Percentiles rank a stretch among this genome's conserved stretches.
These are phyloP conservation scores for Sordariomycetes sp. DNA, from an alignment of 2,329 filamentous ascomycete genomes.

Conservation along the genomic window DNA sequence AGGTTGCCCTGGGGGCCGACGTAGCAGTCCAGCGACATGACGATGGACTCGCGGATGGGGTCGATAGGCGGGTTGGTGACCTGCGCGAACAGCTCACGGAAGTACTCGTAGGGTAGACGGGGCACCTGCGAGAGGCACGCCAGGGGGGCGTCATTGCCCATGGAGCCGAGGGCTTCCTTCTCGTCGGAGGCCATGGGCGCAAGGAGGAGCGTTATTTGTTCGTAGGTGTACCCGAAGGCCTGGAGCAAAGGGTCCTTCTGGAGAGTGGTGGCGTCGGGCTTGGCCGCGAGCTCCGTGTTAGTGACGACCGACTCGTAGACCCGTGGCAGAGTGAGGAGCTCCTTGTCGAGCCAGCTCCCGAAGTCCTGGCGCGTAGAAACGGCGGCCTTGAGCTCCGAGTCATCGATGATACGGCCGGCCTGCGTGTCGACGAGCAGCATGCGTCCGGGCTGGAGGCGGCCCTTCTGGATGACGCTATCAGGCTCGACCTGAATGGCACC, in stretches of 20 bases:
- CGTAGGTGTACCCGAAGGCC: constrained; percentile 88
- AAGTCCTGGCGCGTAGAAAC: constrained; percentile 85
- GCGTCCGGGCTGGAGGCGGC: constrained; percentile 83
- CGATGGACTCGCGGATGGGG: constrained; percentile 91
- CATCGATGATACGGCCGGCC: constrained; percentile 83
- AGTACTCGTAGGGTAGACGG: constrained; percentile 88
- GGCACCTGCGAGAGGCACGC: constrained; percentile 86
- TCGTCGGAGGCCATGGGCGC: constrained; percentile 96
- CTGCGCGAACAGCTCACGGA: constrained; percentile 94
- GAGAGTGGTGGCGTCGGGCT: constrained; percentile 58
- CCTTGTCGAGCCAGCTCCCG: constrained; percentile 74
- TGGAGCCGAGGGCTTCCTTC: constrained; percentile 92
- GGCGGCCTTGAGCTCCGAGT: constrained; percentile 80
- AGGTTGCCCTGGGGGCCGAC: constrained; percentile 93
- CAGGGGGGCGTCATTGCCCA: constrained; percentile 93
- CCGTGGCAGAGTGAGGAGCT: constrained; percentile 71
- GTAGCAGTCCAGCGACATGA: constrained; percentile 96
- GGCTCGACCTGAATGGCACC: constrained; percentile 88
- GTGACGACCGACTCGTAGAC: constrained; percentile 54
- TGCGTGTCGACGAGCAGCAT: constrained; percentile 95
- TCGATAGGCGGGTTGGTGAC: constrained; percentile 98
- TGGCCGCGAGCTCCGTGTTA: constrained; percentile 50
- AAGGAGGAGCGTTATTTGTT: constrained; percentile 85
- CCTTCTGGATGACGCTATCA: constrained; percentile 84
- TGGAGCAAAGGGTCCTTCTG: constrained; percentile 78